Percentiles rank a stretch among this genome's conserved stretches.
Evolutionary conservation across 2,329 filamentous ascomycete species (phyloP).

Genomic region (Fusarium sp.): DNA sequence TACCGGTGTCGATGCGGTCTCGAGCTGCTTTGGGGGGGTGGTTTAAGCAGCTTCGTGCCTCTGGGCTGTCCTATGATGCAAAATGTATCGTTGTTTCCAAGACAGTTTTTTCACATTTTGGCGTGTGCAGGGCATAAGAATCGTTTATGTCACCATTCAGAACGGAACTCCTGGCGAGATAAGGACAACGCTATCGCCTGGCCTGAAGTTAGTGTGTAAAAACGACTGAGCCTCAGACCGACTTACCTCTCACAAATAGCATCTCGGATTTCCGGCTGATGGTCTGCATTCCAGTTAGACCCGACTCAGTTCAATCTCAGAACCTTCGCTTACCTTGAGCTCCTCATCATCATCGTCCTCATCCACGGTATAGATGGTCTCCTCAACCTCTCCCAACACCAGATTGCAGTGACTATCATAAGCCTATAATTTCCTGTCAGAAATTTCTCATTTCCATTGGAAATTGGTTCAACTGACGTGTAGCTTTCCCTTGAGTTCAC

Average conservation of each 20-base stretch:
- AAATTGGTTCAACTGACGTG: slow-evolving; percentile 72
- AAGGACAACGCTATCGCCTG: slow-evolving; percentile 79
- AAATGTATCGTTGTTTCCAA: not conserved
- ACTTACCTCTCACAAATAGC: slow-evolving; percentile 93
- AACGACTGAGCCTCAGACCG: not conserved
- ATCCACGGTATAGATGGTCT: slow-evolving; percentile 94
- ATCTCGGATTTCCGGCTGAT: slow-evolving; percentile 98
- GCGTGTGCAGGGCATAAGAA: slow-evolving; percentile 1
- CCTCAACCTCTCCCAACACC: slow-evolving; percentile 94
- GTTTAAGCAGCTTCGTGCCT: slow-evolving; percentile 8
- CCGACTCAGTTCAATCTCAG: not conserved
- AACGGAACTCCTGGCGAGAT: slow-evolving; percentile 71
- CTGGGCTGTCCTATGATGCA: slow-evolving; percentile 4
- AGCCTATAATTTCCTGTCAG: slow-evolving; percentile 69
- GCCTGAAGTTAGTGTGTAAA: slow-evolving; percentile 38
- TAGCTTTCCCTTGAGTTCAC: slow-evolving; percentile 93
- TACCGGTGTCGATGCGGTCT: not conserved
- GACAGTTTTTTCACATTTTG: not conserved
- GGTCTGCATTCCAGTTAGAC: slow-evolving; percentile 68
- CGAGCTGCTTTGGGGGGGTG: not conserved
- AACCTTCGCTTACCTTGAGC: slow-evolving; percentile 69
- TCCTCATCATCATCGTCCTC: slow-evolving; percentile 90
- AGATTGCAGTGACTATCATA: slow-evolving; percentile 99
- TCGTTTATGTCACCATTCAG: slow-evolving; percentile 4
- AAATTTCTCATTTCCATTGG: not conserved